Conservation (phyloP, 805 yeast species). For the Candida taoyuanica region DNA sequence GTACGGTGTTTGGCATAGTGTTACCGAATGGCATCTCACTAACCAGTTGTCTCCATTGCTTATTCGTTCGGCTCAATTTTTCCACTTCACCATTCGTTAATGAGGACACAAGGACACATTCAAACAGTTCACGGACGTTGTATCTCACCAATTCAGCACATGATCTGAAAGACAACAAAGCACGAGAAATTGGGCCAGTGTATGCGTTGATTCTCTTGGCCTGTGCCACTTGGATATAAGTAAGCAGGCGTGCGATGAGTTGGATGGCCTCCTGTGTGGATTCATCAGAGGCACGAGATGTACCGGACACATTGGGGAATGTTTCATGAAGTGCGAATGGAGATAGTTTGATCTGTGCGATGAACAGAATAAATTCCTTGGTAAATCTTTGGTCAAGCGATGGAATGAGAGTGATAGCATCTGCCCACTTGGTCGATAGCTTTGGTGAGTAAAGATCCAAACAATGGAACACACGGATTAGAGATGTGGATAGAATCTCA, state of each 20-base stretch:
- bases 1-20: constrained; percentile 53
- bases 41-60: constrained; percentile 57
- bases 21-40: constrained; percentile 56
- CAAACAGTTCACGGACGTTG: constrained; percentile 50
- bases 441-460: constrained; percentile 40
- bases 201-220: constrained; percentile 33
- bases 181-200: constrained; percentile 68
- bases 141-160: constrained; percentile 49
- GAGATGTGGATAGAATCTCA: constrained; percentile 54
- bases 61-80: constrained; percentile 41
- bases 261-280: constrained; percentile 32
- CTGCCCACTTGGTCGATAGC: constrained; percentile 44
- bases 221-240: constrained; percentile 44
- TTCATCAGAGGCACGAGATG: constrained; percentile 30
- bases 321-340: constrained; percentile 35
- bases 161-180: constrained; percentile 62
- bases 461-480: constrained; percentile 49
- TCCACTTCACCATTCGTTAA: constrained; percentile 55
- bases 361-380: constrained; percentile 42
- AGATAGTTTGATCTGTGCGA: constrained; percentile 42
- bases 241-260: constrained; percentile 45
- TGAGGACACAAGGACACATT: constrained; percentile 45
- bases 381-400: constrained; percentile 29
- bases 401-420: constrained; percentile 34
- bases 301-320: constrained; percentile 35